Evolutionary conservation across 352 stramenopile species (phyloP).

Genomic region (Peronospora tabacina): DNA sequence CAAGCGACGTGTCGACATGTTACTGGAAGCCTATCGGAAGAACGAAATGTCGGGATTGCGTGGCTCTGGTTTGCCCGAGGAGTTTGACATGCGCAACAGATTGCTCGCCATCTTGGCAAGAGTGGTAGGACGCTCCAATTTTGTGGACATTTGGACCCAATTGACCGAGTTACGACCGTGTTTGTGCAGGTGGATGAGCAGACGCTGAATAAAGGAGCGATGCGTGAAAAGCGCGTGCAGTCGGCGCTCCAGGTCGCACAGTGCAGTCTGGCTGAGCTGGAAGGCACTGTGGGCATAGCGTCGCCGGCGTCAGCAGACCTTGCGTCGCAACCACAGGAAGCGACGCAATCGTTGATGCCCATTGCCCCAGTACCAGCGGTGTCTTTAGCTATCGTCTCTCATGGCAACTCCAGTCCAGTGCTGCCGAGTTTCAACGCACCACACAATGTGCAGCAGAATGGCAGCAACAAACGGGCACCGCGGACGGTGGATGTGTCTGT

Average conservation of each 20-base stretch:
- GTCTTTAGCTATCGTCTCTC: conserved; percentile 1
- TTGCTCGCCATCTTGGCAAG: conserved; percentile 26
- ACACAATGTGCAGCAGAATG: conserved; percentile 25
- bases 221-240: conserved; percentile 32
- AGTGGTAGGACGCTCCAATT: conserved; percentile 18
- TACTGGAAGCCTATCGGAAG: conserved; percentile 34
- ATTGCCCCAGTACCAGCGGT: conserved; percentile 24
- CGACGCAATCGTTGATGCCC: conserved; percentile 18
- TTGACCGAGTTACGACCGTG: conserved; percentile 7
- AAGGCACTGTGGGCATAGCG: conserved; percentile 8
- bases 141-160: not conserved
- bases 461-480: conserved; percentile 23
- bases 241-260: conserved; percentile 23
- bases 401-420: conserved; percentile 9
- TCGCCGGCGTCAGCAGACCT: conserved; percentile 1
- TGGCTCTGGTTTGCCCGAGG: conserved; percentile 27
- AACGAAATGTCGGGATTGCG: conserved; percentile 31
- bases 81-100: conserved; percentile 35
- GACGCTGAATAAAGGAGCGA: conserved; percentile 29
- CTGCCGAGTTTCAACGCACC: conserved; percentile 7
- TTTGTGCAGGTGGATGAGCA: conserved; percentile 31
- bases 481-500: conserved; percentile 4
- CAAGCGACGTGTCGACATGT: conserved; percentile 35
- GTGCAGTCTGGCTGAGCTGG: conserved; percentile 19
- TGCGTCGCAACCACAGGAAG: conserved; percentile 5